A percentile compares a stretch with the other conserved stretches of the same genome.
phyloP scores from a whole-genome alignment of 78 protist species.

The Polysphondylium violaceum region DNA sequence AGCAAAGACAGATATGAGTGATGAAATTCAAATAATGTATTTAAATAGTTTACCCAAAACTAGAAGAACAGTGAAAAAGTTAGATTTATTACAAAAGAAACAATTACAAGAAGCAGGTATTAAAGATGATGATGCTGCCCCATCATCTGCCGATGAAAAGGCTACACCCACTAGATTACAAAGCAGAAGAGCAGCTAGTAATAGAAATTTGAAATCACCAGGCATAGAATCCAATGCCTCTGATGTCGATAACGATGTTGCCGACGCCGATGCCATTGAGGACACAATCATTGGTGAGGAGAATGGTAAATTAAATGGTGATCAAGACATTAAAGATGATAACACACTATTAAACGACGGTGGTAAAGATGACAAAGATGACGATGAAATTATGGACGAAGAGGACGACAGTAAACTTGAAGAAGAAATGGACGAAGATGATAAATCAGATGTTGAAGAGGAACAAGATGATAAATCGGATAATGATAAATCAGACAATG shows the following conservation, averaged over 20 bases:
- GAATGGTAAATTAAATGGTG: too few species aligned
- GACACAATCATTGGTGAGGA: too few species aligned
- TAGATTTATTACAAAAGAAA: constrained; percentile 45
- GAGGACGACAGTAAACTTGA: neutral
- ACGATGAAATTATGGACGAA: too few species aligned
- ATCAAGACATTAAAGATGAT: too few species aligned
- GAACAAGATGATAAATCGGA: neutral
- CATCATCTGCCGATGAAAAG: constrained; percentile 18
- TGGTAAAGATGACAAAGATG: too few species aligned
- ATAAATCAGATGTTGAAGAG: neutral
- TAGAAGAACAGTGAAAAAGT: constrained; percentile 38
- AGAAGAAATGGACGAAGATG: neutral
- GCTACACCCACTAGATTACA: neutral
- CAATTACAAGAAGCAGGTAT: constrained; percentile 34
- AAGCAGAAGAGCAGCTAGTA: neutral
- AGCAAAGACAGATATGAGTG: neutral
- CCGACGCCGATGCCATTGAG: too few species aligned
- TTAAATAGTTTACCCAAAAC: constrained; percentile 74
- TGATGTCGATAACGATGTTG: too few species aligned
- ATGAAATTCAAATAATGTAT: constrained; percentile 22
- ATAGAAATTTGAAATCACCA: too few species aligned
- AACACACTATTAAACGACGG: too few species aligned
- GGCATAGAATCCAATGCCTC: too few species aligned
- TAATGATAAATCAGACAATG: constrained; percentile 2
- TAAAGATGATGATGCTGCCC: constrained; percentile 1